phyloP scores from a whole-genome alignment of 768 basidiomycete species.

The Boletus rubescentipes region DNA sequence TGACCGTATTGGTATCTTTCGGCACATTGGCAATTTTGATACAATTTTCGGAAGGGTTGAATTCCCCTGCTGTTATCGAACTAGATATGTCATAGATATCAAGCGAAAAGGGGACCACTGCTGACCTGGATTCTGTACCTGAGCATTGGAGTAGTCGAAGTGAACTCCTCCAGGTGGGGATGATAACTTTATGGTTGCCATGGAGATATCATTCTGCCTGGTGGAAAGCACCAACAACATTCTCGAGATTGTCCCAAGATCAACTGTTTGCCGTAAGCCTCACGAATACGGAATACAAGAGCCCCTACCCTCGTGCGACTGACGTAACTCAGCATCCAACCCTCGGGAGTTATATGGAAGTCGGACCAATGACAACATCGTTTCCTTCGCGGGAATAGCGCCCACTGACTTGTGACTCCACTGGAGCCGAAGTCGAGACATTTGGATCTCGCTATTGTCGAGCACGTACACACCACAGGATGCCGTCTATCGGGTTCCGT shows the following conservation, averaged over 20 bases:
- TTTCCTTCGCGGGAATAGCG: constrained; percentile 24
- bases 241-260: constrained; percentile 57
- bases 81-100: constrained; percentile 2
- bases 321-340: constrained; percentile 60
- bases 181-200: constrained; percentile 52
- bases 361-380: constrained; percentile 46
- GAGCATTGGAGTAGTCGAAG: constrained; percentile 46
- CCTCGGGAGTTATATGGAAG: constrained; percentile 64
- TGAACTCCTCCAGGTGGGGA: constrained; percentile 48
- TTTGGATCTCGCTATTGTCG: constrained; percentile 64
- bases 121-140: constrained; percentile 37
- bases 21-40: constrained; percentile 51
- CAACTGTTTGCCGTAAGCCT: constrained; percentile 43
- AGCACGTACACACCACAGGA: constrained; percentile 66
- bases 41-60: constrained; percentile 42
- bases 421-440: constrained; percentile 65
- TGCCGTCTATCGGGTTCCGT: constrained; percentile 45
- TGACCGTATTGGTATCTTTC: constrained; percentile 42
- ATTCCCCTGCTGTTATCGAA: constrained; percentile 19
- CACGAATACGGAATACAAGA: constrained; percentile 14
- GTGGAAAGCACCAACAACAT: constrained; percentile 59
- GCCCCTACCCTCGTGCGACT: constrained; percentile 43
- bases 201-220: constrained; percentile 65
- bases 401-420: constrained; percentile 48
- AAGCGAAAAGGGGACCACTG: constrained; percentile 9